phyloP scores from a whole-genome alignment of 495 filamentous ascomycete genomes.

The Penicillium lividum region DNA sequence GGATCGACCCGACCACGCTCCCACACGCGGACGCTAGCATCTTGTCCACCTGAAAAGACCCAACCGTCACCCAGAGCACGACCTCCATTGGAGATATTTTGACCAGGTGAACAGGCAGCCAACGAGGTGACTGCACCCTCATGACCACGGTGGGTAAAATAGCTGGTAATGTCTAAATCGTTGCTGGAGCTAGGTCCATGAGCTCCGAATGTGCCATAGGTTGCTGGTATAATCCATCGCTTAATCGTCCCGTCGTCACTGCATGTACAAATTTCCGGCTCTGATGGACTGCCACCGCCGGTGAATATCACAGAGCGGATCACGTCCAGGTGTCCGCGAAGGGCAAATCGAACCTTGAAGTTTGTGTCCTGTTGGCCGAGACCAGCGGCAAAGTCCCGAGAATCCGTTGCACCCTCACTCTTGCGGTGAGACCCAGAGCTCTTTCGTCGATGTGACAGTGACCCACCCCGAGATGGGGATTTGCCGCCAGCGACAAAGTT shows the following conservation, averaged over 20 bases:
- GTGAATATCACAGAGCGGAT: slow-evolving; percentile 94
- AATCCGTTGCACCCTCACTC: slow-evolving; percentile 54
- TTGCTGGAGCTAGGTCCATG: slow-evolving; percentile 53
- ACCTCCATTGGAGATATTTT: slow-evolving; percentile 85
- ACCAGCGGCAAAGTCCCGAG: slow-evolving; percentile 40
- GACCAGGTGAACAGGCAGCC: slow-evolving; percentile 79
- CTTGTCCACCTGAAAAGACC: slow-evolving; percentile 97
- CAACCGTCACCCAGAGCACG: slow-evolving; percentile 86
- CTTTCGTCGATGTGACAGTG: slow-evolving; percentile 75
- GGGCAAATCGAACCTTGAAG: slow-evolving; percentile 91
- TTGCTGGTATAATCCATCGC: slow-evolving; percentile 89
- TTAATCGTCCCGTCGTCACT: slow-evolving; percentile 96
- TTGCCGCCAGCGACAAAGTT: slow-evolving; percentile 68
- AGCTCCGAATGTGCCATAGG: slow-evolving; percentile 61
- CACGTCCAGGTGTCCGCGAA: slow-evolving; percentile 90
- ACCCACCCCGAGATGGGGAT: slow-evolving; percentile 69
- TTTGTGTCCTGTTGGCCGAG: slow-evolving; percentile 50
- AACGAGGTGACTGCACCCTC: slow-evolving; percentile 84
- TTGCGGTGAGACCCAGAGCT: slow-evolving; percentile 70
- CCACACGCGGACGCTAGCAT: slow-evolving; percentile 92
- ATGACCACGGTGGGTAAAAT: slow-evolving; percentile 94
- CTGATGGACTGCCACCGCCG: slow-evolving; percentile 87
- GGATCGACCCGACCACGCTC: slow-evolving; percentile 91
- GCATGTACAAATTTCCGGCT: slow-evolving; percentile 94
- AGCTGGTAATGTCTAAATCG: slow-evolving; percentile 86